phyloP scores from a whole-genome alignment of 1,284 basidiomycete genomes.

The Rhodotorula sp. region DNA sequence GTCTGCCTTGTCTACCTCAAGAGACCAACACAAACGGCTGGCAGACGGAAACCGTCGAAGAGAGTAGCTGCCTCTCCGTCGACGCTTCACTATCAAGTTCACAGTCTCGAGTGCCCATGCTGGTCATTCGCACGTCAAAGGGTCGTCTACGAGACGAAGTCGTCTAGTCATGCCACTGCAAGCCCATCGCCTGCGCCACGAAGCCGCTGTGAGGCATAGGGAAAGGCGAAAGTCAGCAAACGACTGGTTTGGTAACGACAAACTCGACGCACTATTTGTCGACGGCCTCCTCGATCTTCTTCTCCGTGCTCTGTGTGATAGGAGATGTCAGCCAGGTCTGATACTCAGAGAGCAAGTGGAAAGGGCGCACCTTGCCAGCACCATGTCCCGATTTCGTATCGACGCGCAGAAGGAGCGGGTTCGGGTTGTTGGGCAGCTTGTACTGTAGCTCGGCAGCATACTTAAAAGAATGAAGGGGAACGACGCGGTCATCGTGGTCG shows the following conservation, averaged over 20 bases:
- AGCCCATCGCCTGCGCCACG: conserved; percentile 59
- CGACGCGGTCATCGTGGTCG: conserved; percentile 74
- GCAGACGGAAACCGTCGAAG: too few species aligned
- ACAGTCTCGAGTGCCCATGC: too few species aligned
- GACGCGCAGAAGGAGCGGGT: conserved; percentile 70
- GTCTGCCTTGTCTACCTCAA: too few species aligned
- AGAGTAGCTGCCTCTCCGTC: too few species aligned
- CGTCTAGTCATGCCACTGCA: conserved; percentile 48
- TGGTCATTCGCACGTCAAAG: too few species aligned
- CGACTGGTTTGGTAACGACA: too few species aligned
- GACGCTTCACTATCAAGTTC: too few species aligned
- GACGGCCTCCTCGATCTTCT: conserved; percentile 69
- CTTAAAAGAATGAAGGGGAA: conserved; percentile 79
- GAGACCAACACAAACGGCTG: too few species aligned
- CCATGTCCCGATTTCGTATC: conserved; percentile 79
- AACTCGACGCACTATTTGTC: conserved; percentile 58
- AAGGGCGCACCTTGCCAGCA: conserved; percentile 54
- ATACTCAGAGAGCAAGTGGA: background rate
- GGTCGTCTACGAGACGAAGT: too few species aligned
- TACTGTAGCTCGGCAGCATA: conserved; percentile 71
- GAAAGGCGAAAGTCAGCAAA: background rate
- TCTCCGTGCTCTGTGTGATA: conserved; percentile 63
- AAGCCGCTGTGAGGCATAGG: conserved; percentile 26
- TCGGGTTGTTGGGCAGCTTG: conserved; percentile 56
- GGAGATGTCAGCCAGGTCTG: background rate